Evolutionary conservation across 1,284 basidiomycete genomes (phyloP), one percentile per base, ranked within the genome.

Genomic region (Apiotrichum laibachii): DNA sequence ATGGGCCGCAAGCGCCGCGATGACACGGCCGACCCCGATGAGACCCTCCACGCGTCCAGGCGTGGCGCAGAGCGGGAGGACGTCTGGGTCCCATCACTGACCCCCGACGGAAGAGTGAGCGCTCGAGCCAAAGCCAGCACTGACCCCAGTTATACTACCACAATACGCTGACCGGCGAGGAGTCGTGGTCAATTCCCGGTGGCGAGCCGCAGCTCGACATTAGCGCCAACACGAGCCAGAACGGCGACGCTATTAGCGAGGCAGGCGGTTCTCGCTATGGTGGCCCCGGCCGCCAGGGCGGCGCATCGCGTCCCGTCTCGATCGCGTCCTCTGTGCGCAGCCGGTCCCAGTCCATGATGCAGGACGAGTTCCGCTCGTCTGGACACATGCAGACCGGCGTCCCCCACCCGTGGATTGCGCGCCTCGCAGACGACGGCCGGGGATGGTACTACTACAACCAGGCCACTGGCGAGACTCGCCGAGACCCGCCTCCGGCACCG

Each of bases 141-240:
- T 56, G 46, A 55, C 58, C 15, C 3, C 72, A 97, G 89, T 90
- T 97, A 73, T 92, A 88, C 81, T 98, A 96, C 78, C 85, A 91
- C 67, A 98, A 98, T 72, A 89, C 89, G 0, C 84, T 89, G 66
- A 97, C 93, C 2, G 92, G 92, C 40, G 87, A 93, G 72, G 86
- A 85, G 43, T 86, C 91, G 15, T 85, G 86, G 69, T 91, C 97
- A 68, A 80, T 96, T 43, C 94, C 94, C 5, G 70, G 88, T 68
- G 79, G 82, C 22, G 86, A 87, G 53, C 84, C 85, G 21, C 77
- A 79, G 39, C 18, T 53, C 26, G 51, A 53, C 31, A 33, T 50
- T 10, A 49, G 45, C 10, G 26, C 40, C 39, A 49, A 48, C 49
- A 51, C 45, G 40, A 42, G 40, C 53, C 51, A 49, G 16, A 50